phyloP scores from a whole-genome alignment of 805 yeast genomes.

The Saturnispora halmiae region DNA sequence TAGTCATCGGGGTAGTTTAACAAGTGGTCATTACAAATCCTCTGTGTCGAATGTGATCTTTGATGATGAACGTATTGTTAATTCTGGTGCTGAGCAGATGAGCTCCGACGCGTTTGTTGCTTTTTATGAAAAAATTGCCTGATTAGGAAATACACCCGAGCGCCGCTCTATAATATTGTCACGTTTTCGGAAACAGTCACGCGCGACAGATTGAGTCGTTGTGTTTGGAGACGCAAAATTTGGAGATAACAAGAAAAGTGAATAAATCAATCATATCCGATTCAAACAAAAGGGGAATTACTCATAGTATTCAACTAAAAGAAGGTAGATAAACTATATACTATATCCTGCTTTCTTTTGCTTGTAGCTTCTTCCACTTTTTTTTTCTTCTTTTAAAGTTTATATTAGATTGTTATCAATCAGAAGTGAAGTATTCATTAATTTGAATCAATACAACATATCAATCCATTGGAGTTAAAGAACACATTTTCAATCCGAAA shows the following conservation, averaged over 20 bases:
- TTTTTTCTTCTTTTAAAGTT: constrained; percentile 2
- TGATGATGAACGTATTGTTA: neutral
- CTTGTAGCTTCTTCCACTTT: neutral
- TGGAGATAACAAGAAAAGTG: neutral
- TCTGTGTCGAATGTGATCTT: neutral
- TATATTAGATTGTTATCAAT: neutral
- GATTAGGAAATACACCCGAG: neutral
- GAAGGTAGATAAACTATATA: neutral
- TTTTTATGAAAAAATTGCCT: neutral
- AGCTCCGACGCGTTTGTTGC: neutral
- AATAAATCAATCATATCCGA: neutral
- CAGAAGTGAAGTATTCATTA: constrained; percentile 4
- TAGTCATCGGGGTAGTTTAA: constrained; percentile 72
- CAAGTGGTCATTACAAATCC: constrained; percentile 73
- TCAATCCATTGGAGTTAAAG: constrained; percentile 20
- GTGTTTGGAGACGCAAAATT: neutral
- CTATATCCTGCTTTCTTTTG: neutral
- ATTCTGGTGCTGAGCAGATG: neutral
- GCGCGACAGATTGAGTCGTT: neutral
- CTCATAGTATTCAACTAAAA: neutral
- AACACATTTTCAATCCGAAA: constrained; percentile 2
- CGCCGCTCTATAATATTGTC: neutral
- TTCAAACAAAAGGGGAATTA: neutral
- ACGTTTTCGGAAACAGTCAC: neutral
- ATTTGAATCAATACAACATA: constrained; percentile 8